Evolutionary conservation across 495 filamentous ascomycete genomes (phyloP).

Genomic region (Trichoderma gamsii): DNA sequence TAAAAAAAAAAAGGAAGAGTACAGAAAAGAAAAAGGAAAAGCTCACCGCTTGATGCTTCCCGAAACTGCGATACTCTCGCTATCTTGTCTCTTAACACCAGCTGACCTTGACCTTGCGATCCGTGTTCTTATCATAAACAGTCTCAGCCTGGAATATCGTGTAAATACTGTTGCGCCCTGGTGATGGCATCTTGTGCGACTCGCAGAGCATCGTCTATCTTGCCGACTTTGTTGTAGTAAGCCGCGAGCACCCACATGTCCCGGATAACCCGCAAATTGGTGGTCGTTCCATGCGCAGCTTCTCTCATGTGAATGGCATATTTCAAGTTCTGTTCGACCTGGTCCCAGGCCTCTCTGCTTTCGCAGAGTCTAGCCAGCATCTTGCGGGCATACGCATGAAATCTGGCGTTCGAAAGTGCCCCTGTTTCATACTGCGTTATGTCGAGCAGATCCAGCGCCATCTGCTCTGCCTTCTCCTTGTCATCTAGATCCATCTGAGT

Average conservation of each 20-base stretch:
- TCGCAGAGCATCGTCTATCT: neutral
- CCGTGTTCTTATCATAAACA: neutral
- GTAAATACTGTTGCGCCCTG: conserved; percentile 3
- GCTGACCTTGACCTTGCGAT: conserved; percentile 6
- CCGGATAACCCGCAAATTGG: conserved; percentile 8
- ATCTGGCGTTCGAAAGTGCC: neutral
- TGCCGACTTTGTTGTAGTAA: conserved; percentile 1
- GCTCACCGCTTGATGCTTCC: neutral
- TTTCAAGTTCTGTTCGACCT: conserved; percentile 11
- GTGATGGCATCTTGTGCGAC: conserved; percentile 14
- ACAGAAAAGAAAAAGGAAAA: neutral
- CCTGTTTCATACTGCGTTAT: neutral
- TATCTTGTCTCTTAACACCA: neutral
- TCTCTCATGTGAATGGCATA: conserved; percentile 11
- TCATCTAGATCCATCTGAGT: conserved; percentile 16
- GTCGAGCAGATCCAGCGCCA: conserved; percentile 15
- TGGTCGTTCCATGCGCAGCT: conserved; percentile 8
- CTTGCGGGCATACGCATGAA: conserved; percentile 16
- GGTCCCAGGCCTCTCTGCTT: conserved; percentile 5
- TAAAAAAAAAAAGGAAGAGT: neutral
- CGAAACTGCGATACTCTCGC: neutral
- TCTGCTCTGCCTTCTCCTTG: conserved; percentile 10
- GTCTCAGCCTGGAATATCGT: conserved; percentile 8
- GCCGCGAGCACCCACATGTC: conserved; percentile 17
- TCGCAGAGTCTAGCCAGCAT: conserved; percentile 14